Base-by-base conservation (phyloP, 2,329 filamentous ascomycete genomes). In the Sclerotinia nivalis region DNA sequence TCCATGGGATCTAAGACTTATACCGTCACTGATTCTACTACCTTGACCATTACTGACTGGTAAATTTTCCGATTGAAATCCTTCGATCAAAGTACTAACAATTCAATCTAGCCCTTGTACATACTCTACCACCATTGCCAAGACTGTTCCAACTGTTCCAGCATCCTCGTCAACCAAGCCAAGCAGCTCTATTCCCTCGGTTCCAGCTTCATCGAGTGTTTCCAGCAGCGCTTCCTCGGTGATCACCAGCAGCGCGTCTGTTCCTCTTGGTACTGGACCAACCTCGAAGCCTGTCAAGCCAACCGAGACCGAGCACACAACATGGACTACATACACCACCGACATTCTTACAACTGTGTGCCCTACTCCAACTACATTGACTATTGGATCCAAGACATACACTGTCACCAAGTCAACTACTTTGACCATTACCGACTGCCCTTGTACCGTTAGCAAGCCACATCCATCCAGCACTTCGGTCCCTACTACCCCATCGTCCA, bases 341-440 rank as follows among this genome's bases (percentile, higher is more conserved):
- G 62, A 67, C 47, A 69, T 69, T 50, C 54, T 66, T 45, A 69
- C 68, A 22, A 69, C 68, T 31, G 68, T 69, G 22, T 59, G 61
- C 31, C 68, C 55, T 2, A 60, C 69, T 15, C 55, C 69, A 60
- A 85, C 85, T 66, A 79, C 78, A 52, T 74, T 85, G 71, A 79
- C 80, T 54, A 77, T 82, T 74, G 79, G 79, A 70, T 78, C 77
- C 71, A 74, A 80, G 71, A 84, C 83, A 71, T 83, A 83, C 78
- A 90, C 86, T 75, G 84, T 93, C 81, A 89, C 88, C 74, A 82
- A 85, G 82, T 85, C 82, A 62, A 81, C 82, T 68, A 81, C 81
- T 69, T 75, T 84, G 76, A 84, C 83, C 74, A 79, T 85, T 76
- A 82, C 80, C 71, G 76, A 82, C 76, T 84, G 83, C 76, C 80